Evolutionary conservation across 352 stramenopile genomes (phyloP), one percentile per base, ranked within the genome.

Genomic region (Peronospora destructor): DNA sequence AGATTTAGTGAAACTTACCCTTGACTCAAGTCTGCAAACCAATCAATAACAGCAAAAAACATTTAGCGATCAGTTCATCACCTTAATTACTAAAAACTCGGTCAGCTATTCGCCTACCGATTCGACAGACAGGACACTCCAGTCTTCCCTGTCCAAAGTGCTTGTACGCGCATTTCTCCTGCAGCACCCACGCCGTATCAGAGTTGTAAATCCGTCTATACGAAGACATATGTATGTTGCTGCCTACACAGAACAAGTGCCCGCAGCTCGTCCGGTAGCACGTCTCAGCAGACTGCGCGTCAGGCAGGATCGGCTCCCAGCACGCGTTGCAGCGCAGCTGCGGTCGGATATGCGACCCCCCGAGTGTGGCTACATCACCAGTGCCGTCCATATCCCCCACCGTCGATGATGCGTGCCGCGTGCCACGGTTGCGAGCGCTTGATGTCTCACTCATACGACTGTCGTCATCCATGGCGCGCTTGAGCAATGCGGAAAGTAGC

Each of bases 161-260:
- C 28, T 90, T 90, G 61, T 90, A 90, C 21, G 79, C 79, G 66
- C 79, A 90, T 75, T 90, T 90, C 51, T 90, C 79, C 79, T 90
- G 41, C n/a, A 53, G 1, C 6, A 47, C 6, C 45, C 38, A 11
- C 26, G n/a, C 37, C 29, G 7, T 25, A 34, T 26, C 25, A 28
- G 14, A n/a, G n/a, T 9, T 19, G 6, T 30, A 3, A n/a, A 8
- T 35, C 14, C n/a, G 10, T 29, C 5, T 9, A 42, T 28, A 16
- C 17, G 17, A 34, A 47, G 6, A 13, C 32, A 21, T 16, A 30
- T 0, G 33, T 6, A 39, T 4, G 16, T 2, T 32, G 11, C 19
- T 46, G 13, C 33, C 19, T 56, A 77, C 79, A 46, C 79, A 90
- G 41, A 90, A 90, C 14, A 90, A 56, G 41, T 90, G 79, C 1